Base-by-base conservation (phyloP, 2,329 filamentous ascomycete species). In the Akanthomyces muscarius region DNA sequence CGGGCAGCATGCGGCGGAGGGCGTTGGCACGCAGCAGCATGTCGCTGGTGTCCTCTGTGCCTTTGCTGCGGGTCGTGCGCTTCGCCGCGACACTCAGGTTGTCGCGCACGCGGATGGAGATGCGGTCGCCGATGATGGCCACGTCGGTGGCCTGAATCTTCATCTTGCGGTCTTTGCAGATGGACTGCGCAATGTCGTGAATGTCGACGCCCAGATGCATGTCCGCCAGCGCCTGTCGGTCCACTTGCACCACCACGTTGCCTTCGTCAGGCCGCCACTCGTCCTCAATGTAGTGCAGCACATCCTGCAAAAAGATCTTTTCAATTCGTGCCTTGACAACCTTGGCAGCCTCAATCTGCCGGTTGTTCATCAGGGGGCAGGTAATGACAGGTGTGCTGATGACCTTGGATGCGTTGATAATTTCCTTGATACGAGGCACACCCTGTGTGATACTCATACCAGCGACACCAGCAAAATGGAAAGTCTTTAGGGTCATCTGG, bases 401-500 rank as follows among this genome's bases (percentile, higher is more conserved):
- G 56, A 82, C 81, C 74, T 92, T 96, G 10, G 92, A 97, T 6
- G 95, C 95, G 77, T 99, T 99, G 86, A 99, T 99, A 69, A 99
- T 99, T 82, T 99, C 95, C 79, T 99, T 99, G 81, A 99, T 99
- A 88, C 95, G 94, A 1, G 95, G 95, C 7, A 99, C 95, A 90
- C 95, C 95, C 73, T 97, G 92, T 0, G 95, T 99, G 73, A 99
- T 97, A 83, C 92, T 97, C 95, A 99, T 98, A 75, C 94, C 94
- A 50, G 95, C 95, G 67, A 99, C 95, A 90, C 95, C 95, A 73
- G 95, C 95, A 81, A 99, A 99, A 89, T 98, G 95, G 86, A 98
- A 98, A 73, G 95, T 98, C 79, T 98, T 98, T 67, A 99, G 80
- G 1, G 95, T 99, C 95, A 99, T 99, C 76, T 99, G 95, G 0